Percentiles rank a stretch among this genome's conserved stretches.
Conservation (phyloP, 306 rosid species). For the Nissolia schottii region DNA sequence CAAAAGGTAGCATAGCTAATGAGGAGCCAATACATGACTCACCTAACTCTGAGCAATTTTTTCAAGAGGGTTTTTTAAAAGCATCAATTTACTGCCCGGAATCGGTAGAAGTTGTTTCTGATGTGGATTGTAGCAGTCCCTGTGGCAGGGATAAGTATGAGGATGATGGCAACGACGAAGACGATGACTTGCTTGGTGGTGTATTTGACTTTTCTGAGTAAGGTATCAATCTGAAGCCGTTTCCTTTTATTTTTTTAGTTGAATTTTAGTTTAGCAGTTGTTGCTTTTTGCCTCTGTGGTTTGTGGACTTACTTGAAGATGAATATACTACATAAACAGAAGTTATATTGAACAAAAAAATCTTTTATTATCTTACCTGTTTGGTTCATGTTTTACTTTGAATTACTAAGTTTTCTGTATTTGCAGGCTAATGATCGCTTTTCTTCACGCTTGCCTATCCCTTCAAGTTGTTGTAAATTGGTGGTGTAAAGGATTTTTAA, state of each 20-base stretch:
- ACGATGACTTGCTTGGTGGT: conserved; percentile 76
- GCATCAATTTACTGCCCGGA: conserved; percentile 39
- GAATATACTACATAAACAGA: neutral
- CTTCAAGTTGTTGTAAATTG: conserved; percentile 36
- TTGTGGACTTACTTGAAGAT: neutral
- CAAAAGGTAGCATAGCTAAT: conserved; percentile 30
- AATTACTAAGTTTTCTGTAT: neutral
- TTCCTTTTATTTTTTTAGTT: neutral
- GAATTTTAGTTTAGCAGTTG: neutral
- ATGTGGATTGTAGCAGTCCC: conserved; percentile 52
- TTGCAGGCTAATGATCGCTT: conserved; percentile 50
- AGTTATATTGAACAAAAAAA: neutral
- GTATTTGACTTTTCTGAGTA: conserved; percentile 87
- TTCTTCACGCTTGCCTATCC: conserved; percentile 28
- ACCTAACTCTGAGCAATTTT: conserved; percentile 52
- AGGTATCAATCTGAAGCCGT: conserved; percentile 41
- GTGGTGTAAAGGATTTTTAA: conserved; percentile 38
- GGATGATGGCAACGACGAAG: conserved; percentile 59
- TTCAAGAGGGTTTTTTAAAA: conserved; percentile 69
- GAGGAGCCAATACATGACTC: conserved; percentile 50
- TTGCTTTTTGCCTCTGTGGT: neutral
- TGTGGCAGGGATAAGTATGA: conserved; percentile 67
- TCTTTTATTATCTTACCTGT: neutral
- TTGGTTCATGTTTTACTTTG: neutral
- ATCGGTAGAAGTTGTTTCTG: conserved; percentile 42